Evolutionary conservation across 192 early-diverging fungal genomes (phyloP), one percentile per base, ranked within the genome.

Genomic region (Podila horticola): DNA sequence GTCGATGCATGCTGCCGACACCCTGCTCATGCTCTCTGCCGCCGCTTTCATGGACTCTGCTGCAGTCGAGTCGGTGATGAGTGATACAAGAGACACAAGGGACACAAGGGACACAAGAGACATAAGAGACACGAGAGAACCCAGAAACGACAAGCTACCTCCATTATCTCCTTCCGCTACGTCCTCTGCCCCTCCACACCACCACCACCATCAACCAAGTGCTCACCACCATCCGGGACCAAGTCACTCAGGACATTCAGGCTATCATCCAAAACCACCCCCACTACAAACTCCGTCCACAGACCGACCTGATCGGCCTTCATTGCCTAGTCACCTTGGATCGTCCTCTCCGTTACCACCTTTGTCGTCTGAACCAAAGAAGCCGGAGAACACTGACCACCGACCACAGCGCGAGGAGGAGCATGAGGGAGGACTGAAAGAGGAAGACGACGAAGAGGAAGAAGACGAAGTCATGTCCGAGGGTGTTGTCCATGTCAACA

Each of bases 381-480:
- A 45, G 0, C n/a, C 24, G 4, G 52, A 55, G 20, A 55, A 55
- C 17, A 0, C 51, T 52, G 52, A 62, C 45, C 51, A 19, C 2
- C 61, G 62, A n/a, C 33, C 17, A n/a, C 67, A 34, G 38, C 30
- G 17, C 19, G 19, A 7, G 34, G 15, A 48, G 26, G 51, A 41
- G 30, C 33, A n/a, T 3, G 33, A 48, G 24, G 52, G 29, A 0
- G 57, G 58, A n/a, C 26, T 29, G 2, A 67, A 51, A 10, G 74
- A 75, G 6, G 41, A 30, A 4, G 71, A 64, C 24, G 52, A 55
- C 1, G 70, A 79, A 50, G 76, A 81, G 7, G 77, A 67, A 26
- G 77, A 81, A 34, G 77, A 81, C 34, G 77, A 71, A 51, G 77
- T 81, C 61, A 81, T 81, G 77, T 81, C 77, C 24, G 77, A 73